Evolutionary conservation across 805 yeast genomes (phyloP).

Genomic region (Cephaloascus albidus): DNA sequence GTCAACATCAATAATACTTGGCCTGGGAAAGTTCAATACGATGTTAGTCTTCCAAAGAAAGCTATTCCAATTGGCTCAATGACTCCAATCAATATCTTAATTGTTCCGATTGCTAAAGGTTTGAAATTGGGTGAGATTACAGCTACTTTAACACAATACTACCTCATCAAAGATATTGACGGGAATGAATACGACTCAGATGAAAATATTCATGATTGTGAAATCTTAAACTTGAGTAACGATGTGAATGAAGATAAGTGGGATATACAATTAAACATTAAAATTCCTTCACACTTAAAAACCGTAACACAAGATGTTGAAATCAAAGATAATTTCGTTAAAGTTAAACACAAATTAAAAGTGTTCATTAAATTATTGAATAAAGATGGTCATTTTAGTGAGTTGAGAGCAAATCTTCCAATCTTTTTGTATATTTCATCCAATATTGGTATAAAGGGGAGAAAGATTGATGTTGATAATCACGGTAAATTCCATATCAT

Average conservation of each 20-base stretch:
- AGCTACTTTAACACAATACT: slow-evolving; percentile 21
- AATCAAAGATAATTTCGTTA: slow-evolving; percentile 27
- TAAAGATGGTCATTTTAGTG: slow-evolving; percentile 40
- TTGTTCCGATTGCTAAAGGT: slow-evolving; percentile 40
- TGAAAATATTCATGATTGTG: slow-evolving; percentile 19
- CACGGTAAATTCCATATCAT: slow-evolving; percentile 12
- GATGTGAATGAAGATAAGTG: slow-evolving; percentile 29
- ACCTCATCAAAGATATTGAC: slow-evolving; percentile 10
- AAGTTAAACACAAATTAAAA: slow-evolving; percentile 35
- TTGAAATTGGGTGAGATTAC: slow-evolving; percentile 23
- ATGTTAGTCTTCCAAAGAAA: slow-evolving; percentile 30
- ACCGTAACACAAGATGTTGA: slow-evolving; percentile 34
- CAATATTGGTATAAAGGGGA: slow-evolving; percentile 12
- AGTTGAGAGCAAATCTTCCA: slow-evolving; percentile 43
- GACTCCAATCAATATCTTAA: slow-evolving; percentile 28
- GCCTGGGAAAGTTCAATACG: slow-evolving; percentile 44
- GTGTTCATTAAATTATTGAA: slow-evolving; percentile 35
- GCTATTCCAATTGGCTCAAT: slow-evolving; percentile 38
- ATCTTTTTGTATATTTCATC: slow-evolving; percentile 31
- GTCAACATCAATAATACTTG: slow-evolving; percentile 40
- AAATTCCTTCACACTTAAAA: slow-evolving; percentile 28
- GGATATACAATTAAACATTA: slow-evolving; percentile 30
- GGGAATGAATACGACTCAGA: slow-evolving; percentile 22
- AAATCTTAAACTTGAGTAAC: slow-evolving; percentile 28
- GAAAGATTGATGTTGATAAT: slow-evolving; percentile 12